Evolutionary conservation across 352 stramenopile species (phyloP).

Genomic region (Phytophthora palmivora): DNA sequence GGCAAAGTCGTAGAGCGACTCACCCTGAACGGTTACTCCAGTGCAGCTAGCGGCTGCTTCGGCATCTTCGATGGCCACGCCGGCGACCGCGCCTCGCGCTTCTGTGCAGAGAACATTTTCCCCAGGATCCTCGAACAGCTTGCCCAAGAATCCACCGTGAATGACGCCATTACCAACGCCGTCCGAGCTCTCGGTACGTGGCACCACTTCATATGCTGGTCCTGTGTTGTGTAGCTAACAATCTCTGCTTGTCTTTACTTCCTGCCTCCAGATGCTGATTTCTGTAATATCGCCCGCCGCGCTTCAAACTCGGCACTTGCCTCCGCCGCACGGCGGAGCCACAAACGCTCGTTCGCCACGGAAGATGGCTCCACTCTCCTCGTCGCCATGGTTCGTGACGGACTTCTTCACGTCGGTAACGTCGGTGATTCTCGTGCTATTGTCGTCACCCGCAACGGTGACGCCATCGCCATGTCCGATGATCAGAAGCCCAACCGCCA

Average conservation of each 20-base stretch:
- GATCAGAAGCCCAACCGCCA: conserved; percentile 87
- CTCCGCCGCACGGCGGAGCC: conserved; percentile 22
- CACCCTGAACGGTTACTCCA: conserved; percentile 83
- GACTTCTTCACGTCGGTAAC: conserved; percentile 78
- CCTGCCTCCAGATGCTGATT: conserved; percentile 58
- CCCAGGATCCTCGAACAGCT: conserved; percentile 63
- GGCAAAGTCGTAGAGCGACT: conserved; percentile 61
- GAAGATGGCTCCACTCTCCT: conserved; percentile 85
- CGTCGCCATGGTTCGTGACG: conserved; percentile 76
- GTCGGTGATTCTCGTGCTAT: conserved; percentile 86
- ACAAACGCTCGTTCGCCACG: conserved; percentile 58
- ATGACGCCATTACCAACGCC: conserved; percentile 63
- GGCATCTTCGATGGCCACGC: conserved; percentile 87
- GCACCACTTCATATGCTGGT: not conserved
- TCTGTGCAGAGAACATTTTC: conserved; percentile 82
- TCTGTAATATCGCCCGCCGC: conserved; percentile 62
- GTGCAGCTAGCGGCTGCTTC: conserved; percentile 69
- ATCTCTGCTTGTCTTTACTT: conserved; percentile 1
- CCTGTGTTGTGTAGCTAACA: conserved; percentile 4
- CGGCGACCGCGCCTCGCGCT: conserved; percentile 79
- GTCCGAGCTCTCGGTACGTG: conserved; percentile 66
- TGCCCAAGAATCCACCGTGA: conserved; percentile 37
- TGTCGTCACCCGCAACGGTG: conserved; percentile 61
- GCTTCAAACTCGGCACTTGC: conserved; percentile 45
- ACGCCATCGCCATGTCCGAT: conserved; percentile 65